phyloP scores from a whole-genome alignment of 2,329 filamentous ascomycete species.

The Phaeosphaeria sp. region DNA sequence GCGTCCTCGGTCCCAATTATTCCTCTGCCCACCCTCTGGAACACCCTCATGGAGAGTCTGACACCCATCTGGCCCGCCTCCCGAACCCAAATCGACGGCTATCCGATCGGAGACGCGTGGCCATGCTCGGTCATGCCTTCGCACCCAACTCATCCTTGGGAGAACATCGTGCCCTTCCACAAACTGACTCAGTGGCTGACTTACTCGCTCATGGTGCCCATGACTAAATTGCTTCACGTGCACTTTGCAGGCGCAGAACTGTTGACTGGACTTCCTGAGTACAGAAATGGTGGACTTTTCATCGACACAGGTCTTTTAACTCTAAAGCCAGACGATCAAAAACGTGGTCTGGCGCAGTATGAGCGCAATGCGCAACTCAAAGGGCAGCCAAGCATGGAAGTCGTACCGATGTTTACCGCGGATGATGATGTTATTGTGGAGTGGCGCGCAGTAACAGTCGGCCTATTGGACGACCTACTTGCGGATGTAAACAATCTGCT shows the following conservation, averaged over 20 bases:
- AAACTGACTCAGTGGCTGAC: conserved; percentile 91
- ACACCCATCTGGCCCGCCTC: conserved; percentile 87
- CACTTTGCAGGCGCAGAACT: conserved; percentile 84
- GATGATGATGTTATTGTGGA: conserved; percentile 82
- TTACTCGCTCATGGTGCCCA: conserved; percentile 91
- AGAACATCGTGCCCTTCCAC: conserved; percentile 88
- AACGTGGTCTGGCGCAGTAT: conserved; percentile 74
- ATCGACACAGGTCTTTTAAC: conserved; percentile 83
- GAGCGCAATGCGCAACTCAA: conserved; percentile 73
- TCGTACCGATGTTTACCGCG: conserved; percentile 74
- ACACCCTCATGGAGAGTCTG: conserved; percentile 85
- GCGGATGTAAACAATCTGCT: conserved; percentile 72
- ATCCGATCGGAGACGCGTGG: conserved; percentile 93
- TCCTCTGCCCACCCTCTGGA: conserved; percentile 86
- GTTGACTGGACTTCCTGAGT: conserved; percentile 87
- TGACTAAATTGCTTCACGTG: conserved; percentile 80
- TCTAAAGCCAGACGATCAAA: conserved; percentile 72
- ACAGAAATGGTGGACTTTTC: conserved; percentile 88
- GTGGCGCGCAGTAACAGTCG: conserved; percentile 78
- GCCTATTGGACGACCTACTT: conserved; percentile 74
- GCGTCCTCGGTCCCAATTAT: conserved; percentile 88
- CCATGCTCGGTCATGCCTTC: conserved; percentile 84
- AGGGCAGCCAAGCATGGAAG: conserved; percentile 73
- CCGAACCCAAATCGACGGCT: conserved; percentile 84
- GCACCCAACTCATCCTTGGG: conserved; percentile 73